Evolutionary conservation across 2,329 filamentous ascomycete species (phyloP), one percentile per base, ranked within the genome.

Genomic region (Penicillium sp.): DNA sequence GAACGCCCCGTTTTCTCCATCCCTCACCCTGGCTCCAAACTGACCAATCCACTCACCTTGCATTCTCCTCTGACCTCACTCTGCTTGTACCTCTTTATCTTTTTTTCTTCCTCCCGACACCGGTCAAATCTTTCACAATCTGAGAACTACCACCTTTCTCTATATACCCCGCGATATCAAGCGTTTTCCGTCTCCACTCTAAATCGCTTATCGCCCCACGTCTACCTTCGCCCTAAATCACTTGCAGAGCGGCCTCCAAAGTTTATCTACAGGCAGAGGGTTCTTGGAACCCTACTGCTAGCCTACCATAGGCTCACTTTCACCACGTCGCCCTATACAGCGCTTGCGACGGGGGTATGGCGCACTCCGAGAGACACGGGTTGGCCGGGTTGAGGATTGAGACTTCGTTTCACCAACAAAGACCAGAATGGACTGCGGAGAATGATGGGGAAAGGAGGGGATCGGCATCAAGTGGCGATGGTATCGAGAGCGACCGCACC

Each of bases 361-460:
- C 67, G 49, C 58, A 67, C 50, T 53, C 57, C 47, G 67, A 66
- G 56, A 65, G 61, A 46, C 60, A 59, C 52, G 58, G 56, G 44
- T 51, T 66, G 56, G 59, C 60, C 53, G 62, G 63, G 41, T 62
- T 71, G 62, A 69, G 57, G 57, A 63, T 71, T 52, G 67, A 70
- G 48, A 70, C 68, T 28, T 60, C 62, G n/a, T 69, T 69, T 47
- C 55, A 57, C 22, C 58, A 59, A 23, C 56, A 58, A 27, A 56
- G 52, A 51, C 42, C 55, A 35, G 55, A 54, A 50, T 63, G 63
- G 60, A 42, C 50, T 37, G 48, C 51, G 44, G 57, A 61, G 44
- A 48, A 58, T 56, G 57, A 54, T 44, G 47, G 27, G n/a, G 41
- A 40, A 34, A 47, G 54, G 46, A 61, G 55, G 50, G 50, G 49